A percentile compares a stretch with the other conserved stretches of the same genome.
Conservation (phyloP, 1,284 basidiomycete genomes). For the Irpex lacteus region DNA sequence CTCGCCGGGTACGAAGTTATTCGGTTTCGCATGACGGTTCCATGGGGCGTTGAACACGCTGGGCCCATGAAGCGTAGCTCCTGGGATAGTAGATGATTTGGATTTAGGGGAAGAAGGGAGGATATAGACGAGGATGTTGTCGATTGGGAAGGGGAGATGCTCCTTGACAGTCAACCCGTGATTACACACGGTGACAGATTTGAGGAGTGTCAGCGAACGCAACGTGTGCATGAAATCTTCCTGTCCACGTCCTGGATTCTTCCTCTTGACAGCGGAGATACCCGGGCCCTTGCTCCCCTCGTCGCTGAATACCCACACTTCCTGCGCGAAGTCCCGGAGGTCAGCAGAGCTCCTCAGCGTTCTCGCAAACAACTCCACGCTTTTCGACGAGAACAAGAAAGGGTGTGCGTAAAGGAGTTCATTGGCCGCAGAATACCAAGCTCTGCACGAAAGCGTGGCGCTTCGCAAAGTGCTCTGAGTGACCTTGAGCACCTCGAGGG, state of each 20-base stretch:
- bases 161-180: slow-evolving; percentile 4
- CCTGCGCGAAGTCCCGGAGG: slow-evolving; percentile 7
- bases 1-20: slow-evolving; percentile 9
- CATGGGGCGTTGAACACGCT: slow-evolving; percentile 14
- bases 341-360: slow-evolving; percentile 4
- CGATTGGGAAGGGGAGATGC: slow-evolving; percentile 7
- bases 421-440: slow-evolving; percentile 11
- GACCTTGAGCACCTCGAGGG: slow-evolving; percentile 2
- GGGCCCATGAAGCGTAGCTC: slow-evolving; percentile 11
- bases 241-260: slow-evolving; percentile 3
- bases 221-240: slow-evolving; percentile 8
- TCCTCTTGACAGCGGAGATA: not conserved
- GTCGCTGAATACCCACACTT: slow-evolving; percentile 15
- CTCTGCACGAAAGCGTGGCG: slow-evolving; percentile 10
- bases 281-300: slow-evolving; percentile 7
- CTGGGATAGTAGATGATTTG: slow-evolving; percentile 4
- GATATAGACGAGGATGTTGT: slow-evolving; percentile 15
- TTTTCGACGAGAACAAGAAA: slow-evolving; percentile 6
- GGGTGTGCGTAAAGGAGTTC: slow-evolving; percentile 12
- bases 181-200: slow-evolving; percentile 12
- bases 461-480: slow-evolving; percentile 6
- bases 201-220: slow-evolving; percentile 11
- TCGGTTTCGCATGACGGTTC: slow-evolving; percentile 14
- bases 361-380: slow-evolving; percentile 3
- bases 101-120: slow-evolving; percentile 5